Conservation (phyloP, 2,329 filamentous ascomycete genomes). For the Sclerotinia spermophila region DNA sequence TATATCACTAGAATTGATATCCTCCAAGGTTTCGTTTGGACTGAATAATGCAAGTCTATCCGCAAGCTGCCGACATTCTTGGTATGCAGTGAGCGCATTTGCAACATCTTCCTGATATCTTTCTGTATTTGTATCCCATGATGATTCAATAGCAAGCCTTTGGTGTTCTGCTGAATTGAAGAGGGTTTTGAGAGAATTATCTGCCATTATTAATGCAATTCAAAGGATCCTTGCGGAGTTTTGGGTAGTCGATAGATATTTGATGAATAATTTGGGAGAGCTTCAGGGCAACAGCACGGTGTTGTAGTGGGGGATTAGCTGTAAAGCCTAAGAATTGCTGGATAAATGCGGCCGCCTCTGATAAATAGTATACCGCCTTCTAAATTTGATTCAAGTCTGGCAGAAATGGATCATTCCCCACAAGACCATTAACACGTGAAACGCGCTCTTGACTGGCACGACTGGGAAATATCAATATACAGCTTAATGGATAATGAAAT, state of each 20-base stretch:
- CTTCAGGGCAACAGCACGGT: background rate
- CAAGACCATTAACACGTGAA: background rate
- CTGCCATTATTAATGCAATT: conserved; percentile 41
- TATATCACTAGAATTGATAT: conserved; percentile 78
- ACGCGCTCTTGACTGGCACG: too few relatives aligned
- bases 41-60: conserved; percentile 79
- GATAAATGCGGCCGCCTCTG: background rate
- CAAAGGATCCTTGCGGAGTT: background rate
- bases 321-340: background rate
- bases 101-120: conserved; percentile 65
- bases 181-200: conserved; percentile 47
- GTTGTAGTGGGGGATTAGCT: background rate
- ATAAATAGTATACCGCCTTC: background rate
- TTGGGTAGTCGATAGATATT: background rate
- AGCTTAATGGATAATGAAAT: background rate
- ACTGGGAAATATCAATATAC: too few relatives aligned
- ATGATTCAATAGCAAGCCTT: conserved; percentile 55
- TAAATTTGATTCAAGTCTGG: background rate
- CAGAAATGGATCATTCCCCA: background rate
- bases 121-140: conserved; percentile 61
- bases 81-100: conserved; percentile 65
- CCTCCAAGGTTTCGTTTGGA: conserved; percentile 82
- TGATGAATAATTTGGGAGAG: background rate
- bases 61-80: conserved; percentile 67
- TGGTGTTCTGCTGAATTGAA: conserved; percentile 53